phyloP scores from a whole-genome alignment of 345 rosid species.

The Sonneratia alba region DNA sequence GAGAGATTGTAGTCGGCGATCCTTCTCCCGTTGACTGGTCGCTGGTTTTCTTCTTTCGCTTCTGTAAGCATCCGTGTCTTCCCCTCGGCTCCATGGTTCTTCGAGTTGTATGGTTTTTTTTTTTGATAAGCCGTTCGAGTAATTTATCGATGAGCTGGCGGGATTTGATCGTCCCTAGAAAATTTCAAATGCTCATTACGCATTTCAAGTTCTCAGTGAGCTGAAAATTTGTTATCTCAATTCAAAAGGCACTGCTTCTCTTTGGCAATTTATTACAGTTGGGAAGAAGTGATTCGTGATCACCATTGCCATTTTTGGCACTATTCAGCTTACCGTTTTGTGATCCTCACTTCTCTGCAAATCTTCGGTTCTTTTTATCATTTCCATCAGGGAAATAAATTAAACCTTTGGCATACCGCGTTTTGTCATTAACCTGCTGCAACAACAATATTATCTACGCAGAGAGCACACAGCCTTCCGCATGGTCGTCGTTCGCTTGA shows the following conservation, averaged over 20 bases:
- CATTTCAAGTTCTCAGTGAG: neutral
- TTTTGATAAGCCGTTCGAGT: neutral
- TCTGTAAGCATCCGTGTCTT: neutral
- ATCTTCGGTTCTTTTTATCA: neutral
- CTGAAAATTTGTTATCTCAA: neutral
- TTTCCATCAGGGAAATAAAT: neutral
- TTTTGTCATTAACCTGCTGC: neutral
- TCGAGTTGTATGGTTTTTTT: neutral
- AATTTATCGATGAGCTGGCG: constrained; percentile 5
- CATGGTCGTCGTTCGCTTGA: neutral
- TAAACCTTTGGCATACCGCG: neutral
- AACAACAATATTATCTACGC: neutral
- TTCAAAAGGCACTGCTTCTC: neutral
- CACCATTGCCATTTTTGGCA: neutral
- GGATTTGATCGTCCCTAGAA: constrained; percentile 14
- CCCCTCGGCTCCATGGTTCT: neutral
- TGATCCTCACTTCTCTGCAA: neutral
- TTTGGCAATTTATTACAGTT: neutral
- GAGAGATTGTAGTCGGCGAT: neutral
- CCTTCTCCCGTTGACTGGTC: constrained; percentile 4
- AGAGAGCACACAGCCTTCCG: neutral
- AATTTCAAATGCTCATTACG: neutral
- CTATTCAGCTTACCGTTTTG: neutral
- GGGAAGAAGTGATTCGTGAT: no score
- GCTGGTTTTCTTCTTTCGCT: neutral